A percentile compares a stretch with the other conserved stretches of the same genome.
phyloP scores from a whole-genome alignment of 1,284 basidiomycete genomes.

The Apiotrichum siamense region DNA sequence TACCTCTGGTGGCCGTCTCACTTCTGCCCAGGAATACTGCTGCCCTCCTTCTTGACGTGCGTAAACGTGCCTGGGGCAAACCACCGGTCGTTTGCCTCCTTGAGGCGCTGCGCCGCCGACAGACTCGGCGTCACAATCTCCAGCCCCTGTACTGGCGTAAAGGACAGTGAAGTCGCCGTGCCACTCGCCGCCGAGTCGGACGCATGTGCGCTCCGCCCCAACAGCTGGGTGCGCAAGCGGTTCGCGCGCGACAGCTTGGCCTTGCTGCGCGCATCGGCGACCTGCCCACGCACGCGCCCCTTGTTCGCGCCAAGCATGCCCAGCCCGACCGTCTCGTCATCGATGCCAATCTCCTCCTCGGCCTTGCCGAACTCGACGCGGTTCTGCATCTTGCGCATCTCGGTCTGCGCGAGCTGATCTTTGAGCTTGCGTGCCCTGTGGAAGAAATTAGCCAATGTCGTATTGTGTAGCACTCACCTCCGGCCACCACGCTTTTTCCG shows the following conservation, averaged over 20 bases:
- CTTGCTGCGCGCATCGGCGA: conserved; percentile 79
- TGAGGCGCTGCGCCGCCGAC: conserved; percentile 69
- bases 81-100: conserved; percentile 89
- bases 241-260: conserved; percentile 96
- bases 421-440: conserved; percentile 88
- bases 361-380: conserved; percentile 92
- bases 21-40: not conserved
- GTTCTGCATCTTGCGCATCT: conserved; percentile 93
- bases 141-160: conserved; percentile 96
- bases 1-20: not conserved
- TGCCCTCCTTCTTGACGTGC: conserved; percentile 42
- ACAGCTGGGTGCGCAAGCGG: conserved; percentile 76
- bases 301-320: conserved; percentile 93
- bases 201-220: conserved; percentile 64
- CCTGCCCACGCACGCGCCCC: conserved; percentile 79
- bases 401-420: conserved; percentile 93
- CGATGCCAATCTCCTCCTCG: conserved; percentile 92
- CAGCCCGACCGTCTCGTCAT: conserved; percentile 91
- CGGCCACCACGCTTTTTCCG: conserved; percentile 94
- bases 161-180: conserved; percentile 82
- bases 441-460: not conserved
- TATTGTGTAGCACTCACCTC: conserved; percentile 53
- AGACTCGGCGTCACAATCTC: conserved; percentile 72
- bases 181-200: conserved; percentile 59
- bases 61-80: conserved; percentile 76